A percentile compares a stretch with the other conserved stretches of the same genome.
Conservation (phyloP, 2,329 filamentous ascomycete species). For the Paecilomyces sp. region DNA sequence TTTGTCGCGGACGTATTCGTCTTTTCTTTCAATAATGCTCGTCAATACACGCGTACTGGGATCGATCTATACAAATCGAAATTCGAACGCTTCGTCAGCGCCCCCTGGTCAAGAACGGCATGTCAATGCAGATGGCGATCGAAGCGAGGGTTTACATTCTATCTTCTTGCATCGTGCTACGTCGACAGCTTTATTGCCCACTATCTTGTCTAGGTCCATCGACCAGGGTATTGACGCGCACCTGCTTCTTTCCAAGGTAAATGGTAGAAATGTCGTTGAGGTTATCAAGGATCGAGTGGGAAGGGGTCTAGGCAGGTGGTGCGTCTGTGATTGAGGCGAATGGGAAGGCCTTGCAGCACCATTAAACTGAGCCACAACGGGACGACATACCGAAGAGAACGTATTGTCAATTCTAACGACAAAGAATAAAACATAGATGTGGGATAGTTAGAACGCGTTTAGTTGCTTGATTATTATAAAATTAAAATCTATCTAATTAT, state of each 20-base stretch:
- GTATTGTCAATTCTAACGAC: not conserved
- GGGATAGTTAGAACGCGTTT: no score
- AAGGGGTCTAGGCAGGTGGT: slow-evolving; percentile 28
- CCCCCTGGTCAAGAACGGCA: no score
- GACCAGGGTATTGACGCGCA: slow-evolving; percentile 35
- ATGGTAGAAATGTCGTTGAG: slow-evolving; percentile 22
- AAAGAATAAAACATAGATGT: no score
- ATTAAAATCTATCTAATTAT: no score
- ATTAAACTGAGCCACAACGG: not conserved
- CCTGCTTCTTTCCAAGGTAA: slow-evolving; percentile 25
- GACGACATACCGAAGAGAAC: not conserved
- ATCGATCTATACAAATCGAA: not conserved
- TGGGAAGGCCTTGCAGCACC: not conserved
- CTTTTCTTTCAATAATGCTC: slow-evolving; percentile 25
- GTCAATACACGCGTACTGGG: slow-evolving; percentile 23
- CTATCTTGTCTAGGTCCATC: slow-evolving; percentile 25
- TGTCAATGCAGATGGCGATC: not conserved
- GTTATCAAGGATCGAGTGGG: slow-evolving; percentile 34
- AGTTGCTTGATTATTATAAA: no score
- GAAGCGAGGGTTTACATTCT: slow-evolving; percentile 18
- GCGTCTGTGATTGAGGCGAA: slow-evolving; percentile 16
- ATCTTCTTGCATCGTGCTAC: slow-evolving; percentile 14
- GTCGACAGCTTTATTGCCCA: slow-evolving; percentile 15
- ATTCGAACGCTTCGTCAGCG: not conserved
- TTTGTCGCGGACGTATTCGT: slow-evolving; percentile 21